Evolutionary conservation across 352 stramenopile species (phyloP), one percentile per base, ranked within the genome.

Genomic region (Globisporangium recalcitrans): DNA sequence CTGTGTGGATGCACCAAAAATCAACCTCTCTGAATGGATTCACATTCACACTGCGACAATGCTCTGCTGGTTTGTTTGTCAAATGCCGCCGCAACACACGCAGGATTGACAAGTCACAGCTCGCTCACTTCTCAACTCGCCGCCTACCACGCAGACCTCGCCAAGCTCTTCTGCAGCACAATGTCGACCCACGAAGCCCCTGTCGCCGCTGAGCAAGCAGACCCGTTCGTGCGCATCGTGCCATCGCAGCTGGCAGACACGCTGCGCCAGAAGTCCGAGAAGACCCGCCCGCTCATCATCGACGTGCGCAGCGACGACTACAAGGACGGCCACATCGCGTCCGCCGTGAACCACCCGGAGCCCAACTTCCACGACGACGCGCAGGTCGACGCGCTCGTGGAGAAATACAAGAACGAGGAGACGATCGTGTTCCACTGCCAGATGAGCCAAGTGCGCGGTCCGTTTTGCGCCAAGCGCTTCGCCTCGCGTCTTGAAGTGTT

Each of bases 361-460:
- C 80, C 80, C 27, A 66, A 78, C 69, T 90, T 95, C 61, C 77
- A 86, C 63, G 82, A 95, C 61, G 79, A 95, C 66, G 74, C 79
- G 44, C 64, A 82, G 9, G 82, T 95, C 36, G 83, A 95, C 57
- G 77, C 75, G 36, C 68, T 95, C 27, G 79, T 95, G 42, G 48
- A 72, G 22, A 74, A 77, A 38, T 90, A 82, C 68, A 78, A 85
- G 60, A 59, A 78, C 54, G 69, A 83, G 47, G 68, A 82, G 31
- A 63, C 72, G 54, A 73, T 95, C 67, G 77, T 95, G 22, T 93
- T 95, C 63, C 85, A 95, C 71, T 95, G 85, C 73, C 90, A 91
- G 80, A 74, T 91, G 78, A 95, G 82, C 38, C 85, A 94, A 64
- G 73, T 94, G 49, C 85, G 85, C 34, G 85, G 82, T 3, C 85